Evolutionary conservation across 768 basidiomycete species (phyloP).

Genomic region (Termitomyces sp.): DNA sequence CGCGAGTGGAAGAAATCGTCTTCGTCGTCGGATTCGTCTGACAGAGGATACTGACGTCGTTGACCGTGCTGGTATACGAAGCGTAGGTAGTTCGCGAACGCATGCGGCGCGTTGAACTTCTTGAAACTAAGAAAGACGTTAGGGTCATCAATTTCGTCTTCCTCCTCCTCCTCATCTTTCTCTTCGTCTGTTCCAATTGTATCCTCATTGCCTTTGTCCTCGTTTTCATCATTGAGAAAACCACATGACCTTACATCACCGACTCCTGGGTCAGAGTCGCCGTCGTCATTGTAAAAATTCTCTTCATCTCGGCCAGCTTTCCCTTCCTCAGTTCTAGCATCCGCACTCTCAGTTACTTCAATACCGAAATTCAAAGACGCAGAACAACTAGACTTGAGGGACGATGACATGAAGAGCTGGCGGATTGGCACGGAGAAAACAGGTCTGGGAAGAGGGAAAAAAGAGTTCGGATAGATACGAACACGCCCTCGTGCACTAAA

Average conservation of each 20-base stretch:
- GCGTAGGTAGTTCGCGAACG: slow-evolving; percentile 16
- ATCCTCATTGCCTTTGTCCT: slow-evolving; percentile 14
- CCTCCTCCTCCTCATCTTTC: slow-evolving; percentile 13
- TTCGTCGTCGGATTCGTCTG: slow-evolving; percentile 7
- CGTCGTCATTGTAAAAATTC: slow-evolving; percentile 11
- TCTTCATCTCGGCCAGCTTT: slow-evolving; percentile 11
- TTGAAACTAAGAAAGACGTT: slow-evolving; percentile 2
- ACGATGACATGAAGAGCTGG: slow-evolving; percentile 8
- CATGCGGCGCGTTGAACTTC: slow-evolving; percentile 13
- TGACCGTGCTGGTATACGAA: slow-evolving; percentile 10
- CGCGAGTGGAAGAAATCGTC: not conserved
- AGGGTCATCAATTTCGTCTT: slow-evolving; percentile 19
- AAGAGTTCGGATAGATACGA: slow-evolving; percentile 22
- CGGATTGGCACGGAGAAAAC: slow-evolving; percentile 14
- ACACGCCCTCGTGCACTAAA: slow-evolving; percentile 48
- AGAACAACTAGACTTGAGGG: not conserved
- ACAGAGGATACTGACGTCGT: slow-evolving; percentile 12
- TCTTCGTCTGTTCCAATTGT: slow-evolving; percentile 7
- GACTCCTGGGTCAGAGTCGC: slow-evolving; percentile 17
- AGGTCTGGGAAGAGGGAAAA: slow-evolving; percentile 14
- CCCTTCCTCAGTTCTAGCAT: slow-evolving; percentile 6
- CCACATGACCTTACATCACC: slow-evolving; percentile 14
- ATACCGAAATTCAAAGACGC: not conserved
- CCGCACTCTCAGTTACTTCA: not conserved
- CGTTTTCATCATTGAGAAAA: slow-evolving; percentile 11